Evolutionary conservation across 768 basidiomycete species (phyloP).

Genomic region (Termitomyces sp.): DNA sequence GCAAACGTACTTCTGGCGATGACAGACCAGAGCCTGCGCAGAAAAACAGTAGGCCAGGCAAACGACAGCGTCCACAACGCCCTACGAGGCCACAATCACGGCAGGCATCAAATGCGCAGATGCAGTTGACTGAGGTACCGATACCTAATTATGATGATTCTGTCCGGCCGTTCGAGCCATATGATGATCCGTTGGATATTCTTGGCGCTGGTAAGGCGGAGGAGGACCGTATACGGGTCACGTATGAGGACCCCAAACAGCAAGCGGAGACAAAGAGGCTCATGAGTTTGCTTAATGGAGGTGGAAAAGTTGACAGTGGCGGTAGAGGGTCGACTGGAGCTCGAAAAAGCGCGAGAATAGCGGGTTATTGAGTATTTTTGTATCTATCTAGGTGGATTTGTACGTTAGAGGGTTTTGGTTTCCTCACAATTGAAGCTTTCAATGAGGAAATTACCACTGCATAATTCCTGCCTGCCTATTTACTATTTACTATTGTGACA

Average conservation of each 20-base stretch:
- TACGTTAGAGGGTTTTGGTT: not conserved
- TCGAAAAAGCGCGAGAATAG: conserved; percentile 17
- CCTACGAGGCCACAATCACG: conserved; percentile 31
- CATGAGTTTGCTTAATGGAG: conserved; percentile 46
- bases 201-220: conserved; percentile 18
- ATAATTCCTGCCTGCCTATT: too few species aligned
- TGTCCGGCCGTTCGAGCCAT: conserved; percentile 21
- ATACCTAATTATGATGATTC: conserved; percentile 18
- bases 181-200: conserved; percentile 23
- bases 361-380: conserved; percentile 10
- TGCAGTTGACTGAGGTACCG: conserved; percentile 15
- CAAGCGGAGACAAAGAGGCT: conserved; percentile 51
- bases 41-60: conserved; percentile 23
- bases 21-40: conserved; percentile 20
- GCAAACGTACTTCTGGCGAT: conserved; percentile 52
- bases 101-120: conserved; percentile 29
- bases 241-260: conserved; percentile 67
- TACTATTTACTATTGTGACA: too few species aligned
- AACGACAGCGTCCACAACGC: conserved; percentile 33
- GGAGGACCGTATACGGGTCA: conserved; percentile 51
- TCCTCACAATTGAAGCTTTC: not conserved
- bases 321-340: conserved; percentile 12
- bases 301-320: conserved; percentile 16
- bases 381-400: not conserved
- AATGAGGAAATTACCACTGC: not conserved